Evolutionary conservation across 257 asterid genomes (phyloP).

Genomic region (Solanum neorickii): DNA sequence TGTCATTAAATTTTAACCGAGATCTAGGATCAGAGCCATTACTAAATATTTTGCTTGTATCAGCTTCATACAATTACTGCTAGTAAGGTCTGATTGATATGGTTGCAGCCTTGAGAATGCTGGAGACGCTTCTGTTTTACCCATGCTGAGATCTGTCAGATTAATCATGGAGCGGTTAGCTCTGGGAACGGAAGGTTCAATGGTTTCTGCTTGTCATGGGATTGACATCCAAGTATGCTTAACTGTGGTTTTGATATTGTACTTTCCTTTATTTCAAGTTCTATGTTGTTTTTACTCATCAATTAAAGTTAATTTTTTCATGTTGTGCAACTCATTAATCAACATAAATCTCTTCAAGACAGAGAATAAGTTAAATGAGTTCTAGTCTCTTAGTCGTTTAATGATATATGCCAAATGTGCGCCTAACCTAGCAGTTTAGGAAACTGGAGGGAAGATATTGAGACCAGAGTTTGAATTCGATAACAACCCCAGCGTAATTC

Average conservation of each 20-base stretch:
- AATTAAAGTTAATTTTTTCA: not conserved
- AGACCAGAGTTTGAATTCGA: not conserved
- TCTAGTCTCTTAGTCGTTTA: not conserved
- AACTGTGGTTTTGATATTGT: not conserved
- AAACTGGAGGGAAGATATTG: not conserved
- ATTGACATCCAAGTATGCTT: constrained; percentile 41
- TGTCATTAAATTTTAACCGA: not conserved
- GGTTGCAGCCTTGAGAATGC: constrained; percentile 79
- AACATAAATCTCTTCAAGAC: not conserved
- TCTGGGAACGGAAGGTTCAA: constrained; percentile 20
- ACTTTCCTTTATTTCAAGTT: not conserved
- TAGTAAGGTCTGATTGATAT: not conserved
- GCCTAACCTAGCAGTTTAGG: not conserved
- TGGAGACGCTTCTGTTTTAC: constrained; percentile 70
- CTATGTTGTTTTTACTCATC: not conserved
- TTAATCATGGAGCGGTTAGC: constrained; percentile 51
- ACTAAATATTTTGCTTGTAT: not conserved
- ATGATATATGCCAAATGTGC: not conserved
- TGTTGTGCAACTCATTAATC: not conserved
- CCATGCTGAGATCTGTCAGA: constrained; percentile 80
- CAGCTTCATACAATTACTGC: not conserved
- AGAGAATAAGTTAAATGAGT: not conserved
- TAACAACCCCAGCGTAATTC: not conserved
- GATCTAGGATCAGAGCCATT: not conserved
- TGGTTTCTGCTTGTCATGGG: constrained; percentile 28